These are phyloP conservation scores for Nannochloropsis oceanica DNA, from an alignment of 108 stramenopile species.

Conservation along the genomic window DNA sequence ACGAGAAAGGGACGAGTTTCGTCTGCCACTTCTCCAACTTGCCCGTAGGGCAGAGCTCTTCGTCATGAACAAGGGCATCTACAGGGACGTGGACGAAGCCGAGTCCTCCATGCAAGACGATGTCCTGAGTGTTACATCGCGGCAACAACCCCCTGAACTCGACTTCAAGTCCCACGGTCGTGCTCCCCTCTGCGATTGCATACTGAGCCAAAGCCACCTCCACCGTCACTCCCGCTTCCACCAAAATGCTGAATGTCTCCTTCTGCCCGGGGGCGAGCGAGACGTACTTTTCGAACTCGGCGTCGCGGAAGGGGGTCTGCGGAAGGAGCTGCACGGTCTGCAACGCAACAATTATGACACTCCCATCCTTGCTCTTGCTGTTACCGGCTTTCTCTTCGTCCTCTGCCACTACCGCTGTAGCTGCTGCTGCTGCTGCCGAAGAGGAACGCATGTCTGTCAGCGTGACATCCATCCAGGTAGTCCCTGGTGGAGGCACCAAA, in stretches of 20 bases:
- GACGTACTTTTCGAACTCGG: conserved; percentile 32
- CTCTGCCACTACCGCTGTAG: not conserved
- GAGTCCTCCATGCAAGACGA: conserved; percentile 4
- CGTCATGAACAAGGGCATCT: conserved; percentile 29
- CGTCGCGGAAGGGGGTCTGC: conserved; percentile 38
- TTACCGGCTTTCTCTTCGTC: not conserved
- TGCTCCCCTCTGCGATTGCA: conserved; percentile 45
- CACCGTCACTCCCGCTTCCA: conserved; percentile 39
- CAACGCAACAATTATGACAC: conserved; percentile 32
- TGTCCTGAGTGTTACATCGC: conserved; percentile 5
- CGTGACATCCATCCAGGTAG: conserved; percentile 51
- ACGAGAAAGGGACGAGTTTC: conserved; percentile 35
- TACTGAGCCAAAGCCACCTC: conserved; percentile 50
- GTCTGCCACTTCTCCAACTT: conserved; percentile 39
- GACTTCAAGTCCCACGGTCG: conserved; percentile 35
- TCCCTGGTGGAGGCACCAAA: conserved; percentile 43
- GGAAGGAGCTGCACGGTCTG: conserved; percentile 55
- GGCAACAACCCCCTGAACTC: conserved; percentile 49
- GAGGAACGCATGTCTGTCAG: conserved; percentile 1
- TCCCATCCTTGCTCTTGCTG: not conserved
- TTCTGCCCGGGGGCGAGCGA: conserved; percentile 41
- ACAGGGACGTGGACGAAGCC: conserved; percentile 25
- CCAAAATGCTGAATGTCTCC: conserved; percentile 23
- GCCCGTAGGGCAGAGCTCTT: conserved; percentile 42
- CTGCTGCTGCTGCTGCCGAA: not conserved